Percentiles rank a stretch among this genome's conserved stretches.
These are phyloP conservation scores for Paraphysoderma sedebokerense DNA, from an alignment of 371 early-diverging fungal species.

Conservation along the genomic window DNA sequence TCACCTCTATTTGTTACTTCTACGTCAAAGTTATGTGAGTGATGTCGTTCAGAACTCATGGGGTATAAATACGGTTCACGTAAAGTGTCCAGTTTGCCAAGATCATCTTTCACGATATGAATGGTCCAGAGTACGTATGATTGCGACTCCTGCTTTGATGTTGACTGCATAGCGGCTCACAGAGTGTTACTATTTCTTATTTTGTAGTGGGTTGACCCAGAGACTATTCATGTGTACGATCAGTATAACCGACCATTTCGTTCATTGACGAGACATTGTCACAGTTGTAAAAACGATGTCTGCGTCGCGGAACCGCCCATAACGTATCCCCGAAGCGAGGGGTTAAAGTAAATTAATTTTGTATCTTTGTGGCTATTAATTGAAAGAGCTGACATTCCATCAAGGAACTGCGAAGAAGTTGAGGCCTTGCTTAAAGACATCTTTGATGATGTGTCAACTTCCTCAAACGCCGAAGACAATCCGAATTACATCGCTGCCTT, in stretches of 20 bases:
- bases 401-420: constrained; percentile 1
- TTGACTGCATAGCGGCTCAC: too few relatives aligned
- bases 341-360: constrained; percentile 1
- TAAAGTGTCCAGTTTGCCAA: constrained; percentile 6
- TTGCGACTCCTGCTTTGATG: too few relatives aligned
- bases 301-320: constrained; percentile 6
- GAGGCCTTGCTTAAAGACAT: constrained; percentile 5
- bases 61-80: too few relatives aligned
- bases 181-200: too few relatives aligned
- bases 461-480: too few relatives aligned
- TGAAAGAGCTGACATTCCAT: not conserved
- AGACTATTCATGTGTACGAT: constrained; percentile 5
- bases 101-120: constrained; percentile 3
- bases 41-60: too few relatives aligned
- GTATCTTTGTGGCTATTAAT: not conserved
- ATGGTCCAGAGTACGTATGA: constrained; percentile 6
- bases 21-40: too few relatives aligned
- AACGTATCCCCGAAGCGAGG: constrained; percentile 14
- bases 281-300: constrained; percentile 3
- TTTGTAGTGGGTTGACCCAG: constrained; percentile 6
- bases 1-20: too few relatives aligned
- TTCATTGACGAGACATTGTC: constrained; percentile 4
- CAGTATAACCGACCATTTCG: constrained; percentile 8
- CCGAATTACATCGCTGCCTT: too few relatives aligned
- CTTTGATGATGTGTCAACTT: constrained; percentile 12